phyloP scores from a whole-genome alignment of 176 grass and related monocot species.

The Dendrocalamus sinicus region DNA sequence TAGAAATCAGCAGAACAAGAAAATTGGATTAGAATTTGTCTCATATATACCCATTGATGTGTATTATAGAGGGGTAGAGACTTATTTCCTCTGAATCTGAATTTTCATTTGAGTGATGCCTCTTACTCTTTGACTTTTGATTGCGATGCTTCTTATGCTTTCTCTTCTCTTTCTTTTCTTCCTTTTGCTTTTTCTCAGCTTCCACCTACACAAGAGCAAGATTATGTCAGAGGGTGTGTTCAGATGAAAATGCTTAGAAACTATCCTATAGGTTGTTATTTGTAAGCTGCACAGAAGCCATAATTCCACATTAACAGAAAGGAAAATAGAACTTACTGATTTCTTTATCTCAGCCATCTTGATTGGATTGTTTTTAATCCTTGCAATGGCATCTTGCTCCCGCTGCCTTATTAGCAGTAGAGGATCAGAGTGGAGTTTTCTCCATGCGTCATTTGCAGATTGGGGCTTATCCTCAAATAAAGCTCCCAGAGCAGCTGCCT shows the following conservation, averaged over 20 bases:
- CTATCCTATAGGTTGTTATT: neutral
- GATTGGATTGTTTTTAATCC: slow-evolving; percentile 98
- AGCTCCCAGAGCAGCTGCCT: too few species aligned
- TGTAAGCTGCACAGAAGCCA: neutral
- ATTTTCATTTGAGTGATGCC: too few species aligned
- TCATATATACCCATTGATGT: too few species aligned
- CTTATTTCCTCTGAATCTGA: too few species aligned
- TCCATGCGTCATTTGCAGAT: too few species aligned
- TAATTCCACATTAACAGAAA: neutral
- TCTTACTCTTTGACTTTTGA: too few species aligned
- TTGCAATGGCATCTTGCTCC: slow-evolving; percentile 83
- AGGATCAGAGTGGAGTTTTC: too few species aligned
- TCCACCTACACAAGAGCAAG: slow-evolving; percentile 62
- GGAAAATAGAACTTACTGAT: slow-evolving; percentile 64
- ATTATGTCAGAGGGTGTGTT: slow-evolving; percentile 13
- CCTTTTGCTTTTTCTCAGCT: slow-evolving; percentile 78
- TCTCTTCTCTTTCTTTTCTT: slow-evolving; percentile 74
- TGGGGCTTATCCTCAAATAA: too few species aligned
- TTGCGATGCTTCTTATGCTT: too few species aligned
- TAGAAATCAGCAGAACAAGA: too few species aligned
- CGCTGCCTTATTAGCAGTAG: slow-evolving; percentile 47
- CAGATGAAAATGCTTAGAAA: slow-evolving; percentile 21
- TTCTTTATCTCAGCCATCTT: slow-evolving; percentile 98
- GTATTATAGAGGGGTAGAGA: too few species aligned
- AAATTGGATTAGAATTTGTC: too few species aligned